A percentile compares a stretch with the other conserved stretches of the same genome.
Conservation (phyloP, 306 rosid species). For the Quercus cerris region DNA sequence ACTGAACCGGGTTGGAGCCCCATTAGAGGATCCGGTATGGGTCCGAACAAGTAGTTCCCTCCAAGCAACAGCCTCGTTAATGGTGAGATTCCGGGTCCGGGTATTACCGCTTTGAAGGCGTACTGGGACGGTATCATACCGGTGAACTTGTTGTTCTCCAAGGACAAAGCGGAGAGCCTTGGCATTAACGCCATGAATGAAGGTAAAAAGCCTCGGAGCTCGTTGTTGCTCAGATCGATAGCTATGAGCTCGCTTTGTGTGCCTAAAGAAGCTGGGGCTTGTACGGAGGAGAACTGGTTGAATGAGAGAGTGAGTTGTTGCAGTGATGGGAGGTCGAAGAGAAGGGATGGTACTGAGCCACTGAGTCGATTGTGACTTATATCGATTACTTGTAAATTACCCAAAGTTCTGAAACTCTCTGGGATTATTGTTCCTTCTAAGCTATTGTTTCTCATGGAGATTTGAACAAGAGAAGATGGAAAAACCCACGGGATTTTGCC, state of each 20-base stretch:
- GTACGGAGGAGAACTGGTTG: conserved; percentile 52
- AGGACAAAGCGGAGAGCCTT: conserved; percentile 65
- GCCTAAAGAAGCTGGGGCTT: conserved; percentile 20
- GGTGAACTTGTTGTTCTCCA: conserved; percentile 62
- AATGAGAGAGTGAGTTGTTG: conserved; percentile 69
- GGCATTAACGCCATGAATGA: conserved; percentile 59
- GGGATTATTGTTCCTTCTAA: conserved; percentile 34
- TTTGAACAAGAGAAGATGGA: conserved; percentile 48
- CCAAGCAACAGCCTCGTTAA: conserved; percentile 63
- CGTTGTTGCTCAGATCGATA: conserved; percentile 69
- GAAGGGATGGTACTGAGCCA: conserved; percentile 43
- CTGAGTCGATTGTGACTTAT: conserved; percentile 53
- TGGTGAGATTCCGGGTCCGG: conserved; percentile 41
- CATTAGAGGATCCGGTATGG: conserved; percentile 55
- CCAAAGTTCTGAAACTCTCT: conserved; percentile 23
- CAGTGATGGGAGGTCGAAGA: conserved; percentile 61
- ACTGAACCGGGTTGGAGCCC: conserved; percentile 57
- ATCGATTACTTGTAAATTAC: conserved; percentile 56
- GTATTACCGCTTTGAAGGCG: conserved; percentile 62
- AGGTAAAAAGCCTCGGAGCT: conserved; percentile 53
- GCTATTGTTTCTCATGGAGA: conserved; percentile 65
- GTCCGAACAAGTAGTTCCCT: conserved; percentile 71
- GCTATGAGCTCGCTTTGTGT: conserved; percentile 50
- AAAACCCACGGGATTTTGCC: conserved; percentile 42
- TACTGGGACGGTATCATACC: conserved; percentile 76